A percentile compares a stretch with the other conserved stretches of the same genome.
These are phyloP conservation scores for Russula foetens DNA, from an alignment of 768 basidiomycete genomes.

Conservation along the genomic window DNA sequence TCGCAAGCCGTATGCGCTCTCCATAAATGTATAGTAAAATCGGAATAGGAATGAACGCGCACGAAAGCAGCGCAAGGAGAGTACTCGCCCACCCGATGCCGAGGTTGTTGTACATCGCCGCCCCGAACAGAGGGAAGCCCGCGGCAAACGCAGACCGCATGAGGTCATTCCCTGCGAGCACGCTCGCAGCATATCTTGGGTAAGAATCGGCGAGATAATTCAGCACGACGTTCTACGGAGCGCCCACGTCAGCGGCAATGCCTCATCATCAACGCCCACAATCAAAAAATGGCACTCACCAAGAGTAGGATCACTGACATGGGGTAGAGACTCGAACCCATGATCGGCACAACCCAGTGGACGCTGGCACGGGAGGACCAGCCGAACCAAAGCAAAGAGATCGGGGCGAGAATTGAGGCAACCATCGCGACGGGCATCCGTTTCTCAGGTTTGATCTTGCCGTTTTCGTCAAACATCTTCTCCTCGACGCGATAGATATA, in stretches of 20 bases:
- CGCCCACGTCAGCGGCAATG: background rate
- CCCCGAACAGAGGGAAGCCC: conserved; percentile 19
- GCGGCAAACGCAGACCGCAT: conserved; percentile 24
- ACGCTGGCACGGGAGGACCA: conserved; percentile 25
- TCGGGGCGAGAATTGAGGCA: conserved; percentile 27
- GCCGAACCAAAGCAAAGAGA: conserved; percentile 30
- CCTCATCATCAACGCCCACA: background rate
- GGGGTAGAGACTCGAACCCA: conserved; percentile 27
- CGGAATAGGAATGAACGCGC: conserved; percentile 24
- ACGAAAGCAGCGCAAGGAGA: conserved; percentile 24
- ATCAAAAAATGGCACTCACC: conserved; percentile 25
- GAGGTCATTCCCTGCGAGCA: conserved; percentile 31
- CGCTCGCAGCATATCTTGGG: conserved; percentile 27
- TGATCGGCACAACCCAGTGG: conserved; percentile 31
- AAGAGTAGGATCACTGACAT: conserved; percentile 28
- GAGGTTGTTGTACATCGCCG: conserved; percentile 22
- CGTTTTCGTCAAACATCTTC: conserved; percentile 14
- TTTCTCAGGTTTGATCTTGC: conserved; percentile 24
- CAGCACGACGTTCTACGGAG: conserved; percentile 18
- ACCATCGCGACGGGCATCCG: conserved; percentile 29
- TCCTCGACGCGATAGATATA: conserved; percentile 12
- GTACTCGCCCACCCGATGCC: conserved; percentile 24
- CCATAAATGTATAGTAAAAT: conserved; percentile 15
- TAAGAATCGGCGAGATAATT: conserved; percentile 30
- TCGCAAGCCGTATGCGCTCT: conserved; percentile 17